Conservation (phyloP, 805 yeast species). For the Candida ulmi region DNA sequence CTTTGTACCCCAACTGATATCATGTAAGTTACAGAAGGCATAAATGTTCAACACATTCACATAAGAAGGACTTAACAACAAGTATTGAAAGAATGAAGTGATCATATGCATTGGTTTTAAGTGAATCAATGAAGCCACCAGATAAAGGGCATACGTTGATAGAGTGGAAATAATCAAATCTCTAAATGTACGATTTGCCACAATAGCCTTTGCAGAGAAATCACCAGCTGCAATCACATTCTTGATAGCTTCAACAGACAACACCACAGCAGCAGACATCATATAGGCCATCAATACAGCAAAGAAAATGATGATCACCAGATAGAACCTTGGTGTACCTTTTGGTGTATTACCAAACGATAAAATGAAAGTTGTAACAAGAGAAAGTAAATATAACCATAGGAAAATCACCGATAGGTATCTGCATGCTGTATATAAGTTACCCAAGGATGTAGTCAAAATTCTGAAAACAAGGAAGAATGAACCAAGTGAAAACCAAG, state of each 20-base stretch:
- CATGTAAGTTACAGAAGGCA: constrained; percentile 95
- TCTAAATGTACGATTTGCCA: constrained; percentile 69
- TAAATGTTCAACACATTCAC: constrained; percentile 88
- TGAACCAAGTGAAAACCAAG: constrained; percentile 91
- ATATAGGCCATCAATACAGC: constrained; percentile 86
- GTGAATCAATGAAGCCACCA: constrained; percentile 71
- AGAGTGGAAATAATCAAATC: constrained; percentile 82
- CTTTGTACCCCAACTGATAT: constrained; percentile 96
- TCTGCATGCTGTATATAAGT: constrained; percentile 66
- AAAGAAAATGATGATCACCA: constrained; percentile 69
- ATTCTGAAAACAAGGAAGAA: constrained; percentile 88
- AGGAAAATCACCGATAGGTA: constrained; percentile 72
- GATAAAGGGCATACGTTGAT: constrained; percentile 79
- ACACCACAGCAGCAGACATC: constrained; percentile 79
- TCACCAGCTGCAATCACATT: constrained; percentile 30
- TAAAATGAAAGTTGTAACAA: constrained; percentile 80
- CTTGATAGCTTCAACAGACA: constrained; percentile 70
- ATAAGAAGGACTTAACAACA: constrained; percentile 82
- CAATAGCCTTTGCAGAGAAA: constrained; percentile 38
- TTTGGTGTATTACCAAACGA: constrained; percentile 93
- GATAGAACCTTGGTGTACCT: constrained; percentile 78
- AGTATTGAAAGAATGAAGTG: constrained; percentile 80
- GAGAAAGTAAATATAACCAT: constrained; percentile 78
- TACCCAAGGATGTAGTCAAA: constrained; percentile 72
- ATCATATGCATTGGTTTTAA: constrained; percentile 92